Evolutionary conservation across 2,329 filamentous ascomycete species (phyloP), one percentile per base, ranked within the genome.

Genomic region (Thelonectria olida): DNA sequence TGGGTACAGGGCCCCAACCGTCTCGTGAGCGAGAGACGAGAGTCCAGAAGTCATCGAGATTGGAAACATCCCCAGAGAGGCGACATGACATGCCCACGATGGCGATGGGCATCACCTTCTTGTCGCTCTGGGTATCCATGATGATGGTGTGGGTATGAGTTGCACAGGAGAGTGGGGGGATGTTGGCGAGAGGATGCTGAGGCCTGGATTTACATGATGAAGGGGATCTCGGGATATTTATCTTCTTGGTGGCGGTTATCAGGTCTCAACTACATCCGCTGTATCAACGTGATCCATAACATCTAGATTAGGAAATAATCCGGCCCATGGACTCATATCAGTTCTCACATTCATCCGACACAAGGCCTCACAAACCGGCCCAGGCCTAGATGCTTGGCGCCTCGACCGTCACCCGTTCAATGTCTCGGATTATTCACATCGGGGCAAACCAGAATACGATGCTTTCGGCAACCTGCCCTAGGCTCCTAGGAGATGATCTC

Each of bases 31-130:
- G 72, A 2, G 78, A 76, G 47, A 79, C 71, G 28, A 83, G 73
- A 19, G 80, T 77, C 80, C 80, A 84, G 56, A 84, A 79, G 62
- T 82, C 78, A 7, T 76, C 76, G 5, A 78, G 74, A 8, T 72
- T 79, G 7, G 76, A 73, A 17, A 81, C 78, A 41, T 76, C 76
- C 5, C 81, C 81, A 0, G 81, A 79, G 47, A 83, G 73, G 22
- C 81, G 80, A 64, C 80, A 82, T 4, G 79, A 76, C 75, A 84
- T 81, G 63, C 81, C 81, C 17, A 83, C 75, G 22, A 84, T 78
- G 69, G 81, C 81, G 36, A 84, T 75, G 41, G 80, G 80, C 10
- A 20, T 39, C 19, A 27, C 39, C 28, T 51, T 27, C 25, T 34
- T 41, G n/a, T 41, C 23, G 41, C n/a, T 19, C 3, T 38, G n/a